These are phyloP conservation scores for Cutaneotrichosporon sp. DNA, from an alignment of 1,284 basidiomycete species.

Conservation along the genomic window DNA sequence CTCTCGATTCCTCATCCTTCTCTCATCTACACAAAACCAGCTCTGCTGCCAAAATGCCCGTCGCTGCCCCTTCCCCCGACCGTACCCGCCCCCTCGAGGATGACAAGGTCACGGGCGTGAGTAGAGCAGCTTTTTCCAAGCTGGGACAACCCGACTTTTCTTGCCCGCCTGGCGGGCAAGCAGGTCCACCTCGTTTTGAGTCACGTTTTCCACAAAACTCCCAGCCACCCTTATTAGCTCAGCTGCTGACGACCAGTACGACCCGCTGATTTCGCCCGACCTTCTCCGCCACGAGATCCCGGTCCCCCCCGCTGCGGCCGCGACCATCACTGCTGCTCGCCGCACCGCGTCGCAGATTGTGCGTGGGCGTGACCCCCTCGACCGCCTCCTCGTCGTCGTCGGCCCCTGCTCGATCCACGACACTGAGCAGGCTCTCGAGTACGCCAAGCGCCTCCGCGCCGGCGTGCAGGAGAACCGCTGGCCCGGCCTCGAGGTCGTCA, in stretches of 20 bases:
- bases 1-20: neutral
- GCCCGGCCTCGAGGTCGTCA: conserved; percentile 77
- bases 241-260: conserved; percentile 62
- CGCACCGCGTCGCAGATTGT: conserved; percentile 73
- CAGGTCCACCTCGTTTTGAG: neutral
- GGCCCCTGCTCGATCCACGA: conserved; percentile 97
- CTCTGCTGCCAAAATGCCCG: conserved; percentile 30
- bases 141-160: neutral
- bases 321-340: conserved; percentile 76
- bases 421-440: conserved; percentile 82
- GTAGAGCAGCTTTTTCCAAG: conserved; percentile 18
- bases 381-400: conserved; percentile 82
- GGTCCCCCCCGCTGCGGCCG: conserved; percentile 49
- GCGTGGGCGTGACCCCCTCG: conserved; percentile 68
- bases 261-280: conserved; percentile 87
- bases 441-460: conserved; percentile 72
- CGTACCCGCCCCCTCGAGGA: conserved; percentile 45
- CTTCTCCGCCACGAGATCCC: conserved; percentile 81
- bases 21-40: conserved; percentile 13
- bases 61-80: conserved; percentile 45
- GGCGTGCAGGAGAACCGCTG: conserved; percentile 64
- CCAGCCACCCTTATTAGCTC: neutral
- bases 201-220: conserved; percentile 3
- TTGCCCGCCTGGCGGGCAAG: conserved; percentile 1
- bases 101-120: conserved; percentile 48